These are phyloP conservation scores for Paramecium sonneborni DNA, from an alignment of 73 alveolate species.

Conservation along the genomic window DNA sequence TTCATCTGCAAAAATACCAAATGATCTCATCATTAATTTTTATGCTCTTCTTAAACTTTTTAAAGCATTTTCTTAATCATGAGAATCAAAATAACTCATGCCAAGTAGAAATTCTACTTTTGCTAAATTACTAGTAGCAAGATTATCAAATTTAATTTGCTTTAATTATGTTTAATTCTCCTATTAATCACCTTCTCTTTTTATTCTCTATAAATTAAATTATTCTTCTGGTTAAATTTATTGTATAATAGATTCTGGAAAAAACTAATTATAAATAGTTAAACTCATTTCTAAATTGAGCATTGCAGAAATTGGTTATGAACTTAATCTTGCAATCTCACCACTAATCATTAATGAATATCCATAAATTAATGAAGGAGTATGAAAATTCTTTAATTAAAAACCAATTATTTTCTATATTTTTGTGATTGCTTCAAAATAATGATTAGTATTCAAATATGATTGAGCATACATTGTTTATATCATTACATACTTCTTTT, in stretches of 20 bases:
- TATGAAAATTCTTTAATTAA: not conserved
- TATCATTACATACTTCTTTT: not conserved
- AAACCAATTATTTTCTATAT: not conserved
- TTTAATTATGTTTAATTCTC: not conserved
- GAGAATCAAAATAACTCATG: too few relatives aligned
- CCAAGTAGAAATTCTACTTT: not conserved
- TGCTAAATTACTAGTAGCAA: not conserved
- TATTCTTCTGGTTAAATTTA: not conserved
- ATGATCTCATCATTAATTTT: too few relatives aligned
- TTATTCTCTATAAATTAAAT: not conserved
- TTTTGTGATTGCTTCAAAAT: not conserved
- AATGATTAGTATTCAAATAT: not conserved
- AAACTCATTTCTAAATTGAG: too few relatives aligned
- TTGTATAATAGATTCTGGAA: too few relatives aligned
- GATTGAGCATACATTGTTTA: not conserved
- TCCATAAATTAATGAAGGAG: not conserved
- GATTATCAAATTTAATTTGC: not conserved
- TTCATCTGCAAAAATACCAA: too few relatives aligned
- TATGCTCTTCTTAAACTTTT: too few relatives aligned
- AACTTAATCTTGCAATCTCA: not conserved
- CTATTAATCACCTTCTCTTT: not conserved
- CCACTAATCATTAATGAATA: too few relatives aligned
- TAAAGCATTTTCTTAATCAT: too few relatives aligned
- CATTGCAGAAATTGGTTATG: too few relatives aligned
- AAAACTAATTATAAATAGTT: too few relatives aligned